Conservation (phyloP, 768 basidiomycete genomes). For the Galerina marginata region DNA sequence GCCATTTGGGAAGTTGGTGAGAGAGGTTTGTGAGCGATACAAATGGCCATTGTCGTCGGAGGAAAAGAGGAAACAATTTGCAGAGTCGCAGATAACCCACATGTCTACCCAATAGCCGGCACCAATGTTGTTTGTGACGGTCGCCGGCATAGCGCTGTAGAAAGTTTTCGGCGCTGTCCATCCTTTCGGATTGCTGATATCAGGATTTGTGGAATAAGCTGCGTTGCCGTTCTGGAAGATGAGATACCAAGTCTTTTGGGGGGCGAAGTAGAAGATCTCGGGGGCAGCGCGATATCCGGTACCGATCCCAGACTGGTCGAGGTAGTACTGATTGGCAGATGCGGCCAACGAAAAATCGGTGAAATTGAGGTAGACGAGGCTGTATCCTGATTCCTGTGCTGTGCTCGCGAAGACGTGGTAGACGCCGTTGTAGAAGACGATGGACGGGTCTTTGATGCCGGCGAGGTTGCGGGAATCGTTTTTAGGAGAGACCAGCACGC, state of each 20-base stretch:
- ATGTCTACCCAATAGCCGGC: conserved; percentile 27
- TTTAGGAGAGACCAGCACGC: conserved; percentile 15
- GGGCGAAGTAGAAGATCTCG: conserved; percentile 25
- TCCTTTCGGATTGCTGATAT: conserved; percentile 23
- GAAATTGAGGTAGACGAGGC: conserved; percentile 21
- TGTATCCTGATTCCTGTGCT: conserved; percentile 13
- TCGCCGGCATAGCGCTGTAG: conserved; percentile 16
- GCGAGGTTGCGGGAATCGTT: conserved; percentile 14
- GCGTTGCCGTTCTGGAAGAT: conserved; percentile 25
- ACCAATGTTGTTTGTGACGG: conserved; percentile 23
- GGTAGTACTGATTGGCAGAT: conserved; percentile 14
- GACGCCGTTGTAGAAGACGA: conserved; percentile 22
- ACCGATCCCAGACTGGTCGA: conserved; percentile 21
- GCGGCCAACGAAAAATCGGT: conserved; percentile 18
- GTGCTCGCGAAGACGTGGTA: conserved; percentile 26
- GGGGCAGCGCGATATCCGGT: conserved; percentile 26
- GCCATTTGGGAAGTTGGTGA: conserved; percentile 24
- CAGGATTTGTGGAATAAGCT: conserved; percentile 23
- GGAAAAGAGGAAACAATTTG: conserved; percentile 26
- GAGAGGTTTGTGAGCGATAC: conserved; percentile 23
- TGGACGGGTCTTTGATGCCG: conserved; percentile 24
- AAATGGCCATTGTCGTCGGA: conserved; percentile 29
- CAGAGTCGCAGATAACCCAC: conserved; percentile 29
- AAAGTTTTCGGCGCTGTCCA: conserved; percentile 23
- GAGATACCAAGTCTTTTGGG: conserved; percentile 26